Evolutionary conservation across 2,329 filamentous ascomycete species (phyloP).

Genomic region (Penicillium palitans): DNA sequence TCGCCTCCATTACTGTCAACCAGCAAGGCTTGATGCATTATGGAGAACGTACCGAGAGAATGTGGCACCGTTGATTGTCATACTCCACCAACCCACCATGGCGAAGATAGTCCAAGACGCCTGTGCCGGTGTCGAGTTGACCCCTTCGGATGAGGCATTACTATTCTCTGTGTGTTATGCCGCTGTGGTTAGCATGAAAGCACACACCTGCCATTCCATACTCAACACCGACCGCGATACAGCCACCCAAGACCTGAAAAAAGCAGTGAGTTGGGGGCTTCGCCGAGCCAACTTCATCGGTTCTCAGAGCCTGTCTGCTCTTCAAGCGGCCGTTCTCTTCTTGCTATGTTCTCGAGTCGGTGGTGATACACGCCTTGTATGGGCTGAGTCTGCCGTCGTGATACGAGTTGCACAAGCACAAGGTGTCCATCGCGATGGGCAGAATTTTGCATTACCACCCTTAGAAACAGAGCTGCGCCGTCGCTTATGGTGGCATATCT

Average conservation of each 20-base stretch:
- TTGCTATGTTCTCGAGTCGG: slow-evolving; percentile 14
- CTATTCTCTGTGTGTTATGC: slow-evolving; percentile 20
- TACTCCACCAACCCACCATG: slow-evolving; percentile 17
- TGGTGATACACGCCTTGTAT: slow-evolving; percentile 13
- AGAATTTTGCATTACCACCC: neutral
- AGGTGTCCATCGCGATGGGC: slow-evolving; percentile 13
- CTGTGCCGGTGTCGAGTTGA: neutral
- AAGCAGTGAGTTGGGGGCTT: slow-evolving; percentile 14
- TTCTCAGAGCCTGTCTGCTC: slow-evolving; percentile 9
- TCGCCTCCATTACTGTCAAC: neutral
- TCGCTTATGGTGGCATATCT: slow-evolving; percentile 34
- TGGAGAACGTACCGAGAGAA: slow-evolving; percentile 20
- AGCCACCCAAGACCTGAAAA: slow-evolving; percentile 3
- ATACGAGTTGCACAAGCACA: slow-evolving; percentile 14
- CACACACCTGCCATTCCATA: slow-evolving; percentile 9
- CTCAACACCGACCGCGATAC: slow-evolving; percentile 8
- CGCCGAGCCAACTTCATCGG: slow-evolving; percentile 17
- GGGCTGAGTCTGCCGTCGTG: slow-evolving; percentile 14
- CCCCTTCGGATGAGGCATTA: slow-evolving; percentile 6
- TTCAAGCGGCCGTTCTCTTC: slow-evolving; percentile 23
- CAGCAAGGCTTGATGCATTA: neutral
- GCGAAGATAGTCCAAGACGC: slow-evolving; percentile 5
- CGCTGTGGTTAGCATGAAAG: slow-evolving; percentile 17
- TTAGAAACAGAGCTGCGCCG: slow-evolving; percentile 32
- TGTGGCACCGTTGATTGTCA: slow-evolving; percentile 23